Evolutionary conservation across 257 asterid species (phyloP).

Genomic region (Asclepias syriaca): DNA sequence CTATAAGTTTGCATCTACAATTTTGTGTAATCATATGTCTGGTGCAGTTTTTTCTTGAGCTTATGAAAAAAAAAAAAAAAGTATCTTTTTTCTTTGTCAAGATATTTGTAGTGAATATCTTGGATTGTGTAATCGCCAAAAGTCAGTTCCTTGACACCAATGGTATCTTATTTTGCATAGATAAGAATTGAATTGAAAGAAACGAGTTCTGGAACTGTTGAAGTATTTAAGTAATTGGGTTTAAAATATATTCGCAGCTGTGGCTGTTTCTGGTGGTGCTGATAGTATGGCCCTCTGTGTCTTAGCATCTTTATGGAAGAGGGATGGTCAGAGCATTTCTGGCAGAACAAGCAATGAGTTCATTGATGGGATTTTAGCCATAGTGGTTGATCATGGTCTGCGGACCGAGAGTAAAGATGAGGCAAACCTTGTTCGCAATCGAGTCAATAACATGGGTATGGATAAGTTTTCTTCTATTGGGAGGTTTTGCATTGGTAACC

Average conservation of each 20-base stretch:
- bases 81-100: background rate
- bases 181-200: background rate
- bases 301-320: constrained; percentile 77
- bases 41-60: background rate
- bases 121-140: background rate
- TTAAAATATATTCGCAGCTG: constrained; percentile 40
- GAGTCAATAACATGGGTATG: constrained; percentile 75
- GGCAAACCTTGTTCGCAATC: constrained; percentile 50
- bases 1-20: background rate
- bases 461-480: constrained; percentile 13
- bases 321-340: constrained; percentile 27
- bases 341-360: constrained; percentile 30
- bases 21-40: background rate
- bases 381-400: constrained; percentile 85
- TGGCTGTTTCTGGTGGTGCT: constrained; percentile 96
- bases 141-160: background rate
- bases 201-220: constrained; percentile 13
- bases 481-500: constrained; percentile 20
- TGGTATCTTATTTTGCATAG: background rate
- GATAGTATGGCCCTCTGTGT: constrained; percentile 90
- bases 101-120: background rate
- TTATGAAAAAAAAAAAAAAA: background rate
- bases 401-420: constrained; percentile 80
- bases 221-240: background rate
- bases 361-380: constrained; percentile 67